phyloP scores from a whole-genome alignment of 2,329 filamentous ascomycete species.

The Orbilia quercus region DNA sequence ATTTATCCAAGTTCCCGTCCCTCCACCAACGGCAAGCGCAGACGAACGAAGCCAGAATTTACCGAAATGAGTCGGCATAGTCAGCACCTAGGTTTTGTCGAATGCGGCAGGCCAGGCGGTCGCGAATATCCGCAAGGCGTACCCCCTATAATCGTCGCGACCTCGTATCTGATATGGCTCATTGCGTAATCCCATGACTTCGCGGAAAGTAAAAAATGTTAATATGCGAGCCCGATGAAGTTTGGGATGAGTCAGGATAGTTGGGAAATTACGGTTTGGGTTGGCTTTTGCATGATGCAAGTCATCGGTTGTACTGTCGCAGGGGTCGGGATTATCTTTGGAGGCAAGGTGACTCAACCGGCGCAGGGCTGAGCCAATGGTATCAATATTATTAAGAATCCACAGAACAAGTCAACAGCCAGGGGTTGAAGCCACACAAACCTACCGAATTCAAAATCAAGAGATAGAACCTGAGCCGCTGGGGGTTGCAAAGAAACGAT shows the following conservation, averaged over 20 bases:
- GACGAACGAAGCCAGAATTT: neutral
- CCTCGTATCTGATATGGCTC: neutral
- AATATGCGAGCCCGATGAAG: neutral
- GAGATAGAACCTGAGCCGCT: too few species aligned
- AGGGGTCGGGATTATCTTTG: too few species aligned
- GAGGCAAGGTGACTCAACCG: neutral
- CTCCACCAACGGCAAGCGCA: neutral
- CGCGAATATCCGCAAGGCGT: conserved; percentile 11
- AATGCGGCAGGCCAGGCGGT: conserved; percentile 20
- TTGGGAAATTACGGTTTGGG: neutral
- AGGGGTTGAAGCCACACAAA: too few species aligned
- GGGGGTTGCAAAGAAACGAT: too few species aligned
- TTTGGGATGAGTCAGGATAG: neutral
- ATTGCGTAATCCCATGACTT: conserved; percentile 51
- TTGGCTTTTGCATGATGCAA: too few species aligned
- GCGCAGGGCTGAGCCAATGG: neutral
- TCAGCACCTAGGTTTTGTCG: conserved; percentile 13
- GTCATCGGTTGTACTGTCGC: too few species aligned
- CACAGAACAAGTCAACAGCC: too few species aligned
- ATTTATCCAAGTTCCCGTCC: conserved; percentile 27
- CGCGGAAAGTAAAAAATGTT: conserved; percentile 7
- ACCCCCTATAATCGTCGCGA: neutral
- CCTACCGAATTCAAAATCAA: too few species aligned
- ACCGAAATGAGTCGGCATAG: conserved; percentile 32
- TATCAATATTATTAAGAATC: neutral